Conservation (phyloP, 306 rosid species). For the Spatholobus suberectus region DNA sequence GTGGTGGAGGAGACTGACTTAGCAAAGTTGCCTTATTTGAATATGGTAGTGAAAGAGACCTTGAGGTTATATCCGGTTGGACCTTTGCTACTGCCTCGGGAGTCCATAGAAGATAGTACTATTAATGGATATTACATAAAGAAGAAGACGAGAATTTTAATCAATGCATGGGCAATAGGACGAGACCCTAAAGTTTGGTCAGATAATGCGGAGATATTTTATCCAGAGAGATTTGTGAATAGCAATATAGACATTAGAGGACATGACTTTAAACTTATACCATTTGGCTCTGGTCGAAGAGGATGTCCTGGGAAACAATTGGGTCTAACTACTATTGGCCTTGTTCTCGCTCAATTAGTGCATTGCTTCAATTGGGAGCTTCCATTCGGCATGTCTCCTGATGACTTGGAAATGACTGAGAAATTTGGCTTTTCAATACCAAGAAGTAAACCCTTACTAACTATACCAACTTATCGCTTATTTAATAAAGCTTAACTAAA, state of each 20-base stretch:
- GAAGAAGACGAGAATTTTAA: constrained; percentile 17
- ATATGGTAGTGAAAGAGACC: constrained; percentile 48
- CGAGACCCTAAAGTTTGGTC: constrained; percentile 43
- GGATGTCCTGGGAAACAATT: constrained; percentile 47
- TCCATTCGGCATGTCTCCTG: neutral
- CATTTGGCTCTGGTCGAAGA: constrained; percentile 51
- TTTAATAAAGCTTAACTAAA: no score
- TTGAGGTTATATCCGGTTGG: constrained; percentile 41
- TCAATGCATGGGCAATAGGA: constrained; percentile 43
- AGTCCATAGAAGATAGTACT: constrained; percentile 6
- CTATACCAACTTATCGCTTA: constrained; percentile 40
- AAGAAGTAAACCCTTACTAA: constrained; percentile 31
- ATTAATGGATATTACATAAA: constrained; percentile 40
- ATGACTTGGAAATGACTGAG: constrained; percentile 38
- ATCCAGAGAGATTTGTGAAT: constrained; percentile 41
- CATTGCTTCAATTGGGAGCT: constrained; percentile 51
- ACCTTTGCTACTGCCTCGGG: constrained; percentile 32
- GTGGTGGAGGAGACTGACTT: no score
- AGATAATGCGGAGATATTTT: constrained; percentile 21
- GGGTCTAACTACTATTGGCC: constrained; percentile 18
- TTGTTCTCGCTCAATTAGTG: constrained; percentile 41
- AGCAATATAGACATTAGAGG: constrained; percentile 19
- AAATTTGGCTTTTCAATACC: constrained; percentile 33
- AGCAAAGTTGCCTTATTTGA: constrained; percentile 28
- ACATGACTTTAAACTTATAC: constrained; percentile 30